Evolutionary conservation across 768 basidiomycete genomes (phyloP).

Genomic region (Tulasnella sp.): DNA sequence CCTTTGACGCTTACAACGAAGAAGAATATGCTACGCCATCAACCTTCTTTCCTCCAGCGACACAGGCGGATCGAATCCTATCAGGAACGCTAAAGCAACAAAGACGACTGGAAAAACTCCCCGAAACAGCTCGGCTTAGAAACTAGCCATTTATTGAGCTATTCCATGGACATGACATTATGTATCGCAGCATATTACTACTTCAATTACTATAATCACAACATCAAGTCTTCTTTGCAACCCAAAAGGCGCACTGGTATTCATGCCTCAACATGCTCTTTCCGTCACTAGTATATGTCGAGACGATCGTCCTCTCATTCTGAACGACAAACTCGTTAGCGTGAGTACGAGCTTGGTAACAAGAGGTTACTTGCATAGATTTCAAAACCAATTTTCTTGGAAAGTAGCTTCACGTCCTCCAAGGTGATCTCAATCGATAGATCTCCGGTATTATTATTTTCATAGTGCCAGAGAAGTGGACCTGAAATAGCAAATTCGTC

Average conservation of each 20-base stretch:
- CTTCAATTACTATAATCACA: too few species aligned
- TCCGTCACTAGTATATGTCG: slow-evolving; percentile 76
- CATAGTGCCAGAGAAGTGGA: slow-evolving; percentile 94
- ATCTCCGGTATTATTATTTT: slow-evolving; percentile 69
- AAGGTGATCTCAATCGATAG: slow-evolving; percentile 76
- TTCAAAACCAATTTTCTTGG: slow-evolving; percentile 63
- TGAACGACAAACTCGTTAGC: slow-evolving; percentile 23
- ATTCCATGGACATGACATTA: too few species aligned
- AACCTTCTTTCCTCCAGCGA: not conserved
- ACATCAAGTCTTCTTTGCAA: slow-evolving; percentile 44
- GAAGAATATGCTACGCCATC: slow-evolving; percentile 60
- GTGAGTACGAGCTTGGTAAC: not conserved
- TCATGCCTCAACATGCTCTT: slow-evolving; percentile 72
- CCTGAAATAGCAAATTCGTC: slow-evolving; percentile 32
- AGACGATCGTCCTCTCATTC: slow-evolving; percentile 69
- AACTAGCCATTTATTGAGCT: too few species aligned
- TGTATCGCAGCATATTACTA: too few species aligned
- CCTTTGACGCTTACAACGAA: too few species aligned
- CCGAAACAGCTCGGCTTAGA: slow-evolving; percentile 79
- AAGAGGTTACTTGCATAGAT: slow-evolving; percentile 45
- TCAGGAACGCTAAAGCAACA: slow-evolving; percentile 74
- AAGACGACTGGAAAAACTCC: slow-evolving; percentile 69
- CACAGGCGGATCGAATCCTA: slow-evolving; percentile 7
- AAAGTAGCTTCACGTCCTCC: slow-evolving; percentile 75
- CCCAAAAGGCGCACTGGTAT: slow-evolving; percentile 80